Conservation (phyloP, 2,329 filamentous ascomycete species). For the Aspergillus sp. region DNA sequence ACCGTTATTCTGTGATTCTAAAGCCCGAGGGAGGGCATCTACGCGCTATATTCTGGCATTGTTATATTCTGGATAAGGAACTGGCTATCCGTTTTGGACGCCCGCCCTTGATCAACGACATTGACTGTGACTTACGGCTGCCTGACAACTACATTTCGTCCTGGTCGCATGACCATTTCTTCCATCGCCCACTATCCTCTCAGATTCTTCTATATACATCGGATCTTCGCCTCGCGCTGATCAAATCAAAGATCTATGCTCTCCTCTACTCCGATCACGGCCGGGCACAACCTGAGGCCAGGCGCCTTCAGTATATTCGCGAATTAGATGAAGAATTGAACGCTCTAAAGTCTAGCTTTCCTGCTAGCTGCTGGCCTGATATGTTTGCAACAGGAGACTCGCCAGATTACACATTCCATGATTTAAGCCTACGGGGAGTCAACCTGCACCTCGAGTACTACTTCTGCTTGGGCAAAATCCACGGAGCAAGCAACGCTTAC, state of each 20-base stretch:
- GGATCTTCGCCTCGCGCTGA: constrained; percentile 22
- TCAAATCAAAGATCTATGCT: constrained; percentile 24
- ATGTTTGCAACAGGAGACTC: constrained; percentile 16
- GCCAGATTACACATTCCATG: constrained; percentile 24
- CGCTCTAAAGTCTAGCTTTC: constrained; percentile 19
- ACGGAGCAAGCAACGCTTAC: constrained; percentile 15
- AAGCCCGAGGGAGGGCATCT: constrained; percentile 16
- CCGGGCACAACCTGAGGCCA: constrained; percentile 16
- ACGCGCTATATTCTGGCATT: constrained; percentile 26
- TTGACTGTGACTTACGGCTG: constrained; percentile 24
- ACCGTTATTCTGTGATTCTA: constrained; percentile 1
- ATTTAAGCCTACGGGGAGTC: constrained; percentile 25
- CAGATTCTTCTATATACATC: constrained; percentile 25
- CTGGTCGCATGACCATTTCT: constrained; percentile 22
- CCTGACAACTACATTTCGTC: constrained; percentile 19
- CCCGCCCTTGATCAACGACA: constrained; percentile 22
- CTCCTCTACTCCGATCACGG: constrained; percentile 21
- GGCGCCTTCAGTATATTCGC: constrained; percentile 23
- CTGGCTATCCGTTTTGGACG: constrained; percentile 21
- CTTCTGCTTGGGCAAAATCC: constrained; percentile 25
- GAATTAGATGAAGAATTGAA: constrained; percentile 24
- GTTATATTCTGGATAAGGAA: constrained; percentile 24
- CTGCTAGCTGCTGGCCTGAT: constrained; percentile 19
- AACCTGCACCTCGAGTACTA: constrained; percentile 28
- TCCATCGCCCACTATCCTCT: constrained; percentile 19